Percentiles rank a stretch among this genome's conserved stretches.
Conservation (phyloP, 768 basidiomycete species). For the Symmetrospora coprosmae region DNA sequence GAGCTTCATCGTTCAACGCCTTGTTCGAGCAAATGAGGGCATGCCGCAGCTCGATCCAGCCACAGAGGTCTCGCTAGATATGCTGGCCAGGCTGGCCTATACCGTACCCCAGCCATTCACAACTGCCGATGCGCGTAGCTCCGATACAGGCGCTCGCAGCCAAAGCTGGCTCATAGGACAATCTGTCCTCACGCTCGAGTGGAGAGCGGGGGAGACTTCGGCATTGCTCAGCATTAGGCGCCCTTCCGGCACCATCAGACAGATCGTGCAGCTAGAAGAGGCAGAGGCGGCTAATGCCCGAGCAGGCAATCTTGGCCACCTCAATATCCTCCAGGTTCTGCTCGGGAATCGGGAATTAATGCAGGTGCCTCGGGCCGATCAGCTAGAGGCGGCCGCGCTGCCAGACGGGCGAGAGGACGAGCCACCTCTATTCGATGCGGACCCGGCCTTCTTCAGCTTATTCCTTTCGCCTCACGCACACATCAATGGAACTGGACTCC, state of each 20-base stretch:
- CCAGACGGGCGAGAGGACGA: not conserved
- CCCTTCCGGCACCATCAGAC: slow-evolving; percentile 73
- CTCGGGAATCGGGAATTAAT: not conserved
- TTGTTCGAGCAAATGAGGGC: slow-evolving; percentile 71
- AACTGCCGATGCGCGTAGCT: slow-evolving; percentile 40
- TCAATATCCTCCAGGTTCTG: slow-evolving; percentile 10
- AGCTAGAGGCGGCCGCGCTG: slow-evolving; percentile 25
- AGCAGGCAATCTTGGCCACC: slow-evolving; percentile 10
- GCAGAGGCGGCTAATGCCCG: slow-evolving; percentile 41
- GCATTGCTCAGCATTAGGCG: slow-evolving; percentile 68
- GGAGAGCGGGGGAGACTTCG: slow-evolving; percentile 65
- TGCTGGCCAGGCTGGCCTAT: slow-evolving; percentile 87
- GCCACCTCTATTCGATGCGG: not conserved
- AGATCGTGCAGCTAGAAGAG: slow-evolving; percentile 52
- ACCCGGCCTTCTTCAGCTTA: slow-evolving; percentile 45
- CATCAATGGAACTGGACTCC: slow-evolving; percentile 41
- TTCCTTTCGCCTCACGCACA: slow-evolving; percentile 67
- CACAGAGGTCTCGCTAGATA: slow-evolving; percentile 94
- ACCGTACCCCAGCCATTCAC: slow-evolving; percentile 72
- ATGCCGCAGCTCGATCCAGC: slow-evolving; percentile 63
- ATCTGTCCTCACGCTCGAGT: slow-evolving; percentile 66
- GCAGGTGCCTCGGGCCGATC: not conserved
- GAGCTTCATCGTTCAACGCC: slow-evolving; percentile 68
- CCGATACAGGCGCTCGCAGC: slow-evolving; percentile 1
- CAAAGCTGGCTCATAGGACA: slow-evolving; percentile 64